Conservation (phyloP, 2,329 filamentous ascomycete genomes). For the Emmonsiellopsis sp. region DNA sequence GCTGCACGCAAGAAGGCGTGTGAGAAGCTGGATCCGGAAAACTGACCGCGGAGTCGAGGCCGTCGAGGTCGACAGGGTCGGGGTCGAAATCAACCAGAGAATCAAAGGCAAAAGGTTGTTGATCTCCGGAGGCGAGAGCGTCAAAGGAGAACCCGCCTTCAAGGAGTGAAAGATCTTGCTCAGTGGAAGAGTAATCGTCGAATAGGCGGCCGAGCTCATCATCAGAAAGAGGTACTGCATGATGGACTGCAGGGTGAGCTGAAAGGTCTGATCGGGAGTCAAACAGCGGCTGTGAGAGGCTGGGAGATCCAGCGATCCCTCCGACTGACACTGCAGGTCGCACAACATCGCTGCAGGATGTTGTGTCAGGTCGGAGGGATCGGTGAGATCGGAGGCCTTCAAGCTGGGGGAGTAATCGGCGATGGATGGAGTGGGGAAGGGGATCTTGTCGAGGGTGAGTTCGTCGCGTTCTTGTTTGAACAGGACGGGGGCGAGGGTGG, state of each 20-base stretch:
- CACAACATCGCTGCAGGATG: conserved; percentile 99
- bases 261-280: conserved; percentile 29
- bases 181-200: conserved; percentile 57
- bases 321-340: conserved; percentile 99
- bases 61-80: conserved; percentile 38
- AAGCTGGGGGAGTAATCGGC: conserved; percentile 32
- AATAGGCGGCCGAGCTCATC: conserved; percentile 54
- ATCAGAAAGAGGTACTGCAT: conserved; percentile 59
- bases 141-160: conserved; percentile 68
- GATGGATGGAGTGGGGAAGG: conserved; percentile 30
- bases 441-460: conserved; percentile 31
- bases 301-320: conserved; percentile 43
- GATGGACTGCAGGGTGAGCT: conserved; percentile 48
- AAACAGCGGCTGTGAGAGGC: conserved; percentile 32
- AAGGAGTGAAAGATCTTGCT: conserved; percentile 67
- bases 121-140: conserved; percentile 46
- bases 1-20: conserved; percentile 44
- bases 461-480: conserved; percentile 39
- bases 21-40: conserved; percentile 43
- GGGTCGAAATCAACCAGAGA: conserved; percentile 48
- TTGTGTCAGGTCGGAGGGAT: conserved; percentile 92
- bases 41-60: conserved; percentile 36
- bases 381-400: conserved; percentile 36
- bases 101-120: conserved; percentile 44
- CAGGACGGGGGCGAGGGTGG: conserved; percentile 31